Conservation (phyloP, 2,329 filamentous ascomycete genomes). For the Xylogone sp. region DNA sequence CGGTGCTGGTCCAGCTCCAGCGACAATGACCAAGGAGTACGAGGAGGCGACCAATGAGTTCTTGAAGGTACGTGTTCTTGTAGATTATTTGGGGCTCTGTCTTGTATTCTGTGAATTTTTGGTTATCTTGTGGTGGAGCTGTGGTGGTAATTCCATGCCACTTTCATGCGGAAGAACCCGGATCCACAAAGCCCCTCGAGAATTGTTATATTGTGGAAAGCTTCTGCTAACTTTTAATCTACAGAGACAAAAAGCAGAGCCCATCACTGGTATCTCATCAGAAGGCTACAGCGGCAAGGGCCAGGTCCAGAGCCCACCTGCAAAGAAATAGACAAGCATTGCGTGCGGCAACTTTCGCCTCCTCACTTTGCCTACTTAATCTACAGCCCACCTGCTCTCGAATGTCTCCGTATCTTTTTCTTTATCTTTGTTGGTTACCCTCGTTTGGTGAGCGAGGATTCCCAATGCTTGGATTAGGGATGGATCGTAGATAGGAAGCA, state of each 20-base stretch:
- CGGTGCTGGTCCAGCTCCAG: slow-evolving; percentile 69
- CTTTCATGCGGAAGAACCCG: background rate
- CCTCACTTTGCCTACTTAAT: background rate
- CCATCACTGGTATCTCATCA: slow-evolving; percentile 78
- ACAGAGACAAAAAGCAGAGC: slow-evolving; percentile 80
- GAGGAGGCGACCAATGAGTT: slow-evolving; percentile 95
- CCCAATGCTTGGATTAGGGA: background rate
- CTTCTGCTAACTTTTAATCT: slow-evolving; percentile 1
- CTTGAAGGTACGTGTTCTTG: slow-evolving; percentile 65
- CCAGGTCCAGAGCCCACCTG: slow-evolving; percentile 58
- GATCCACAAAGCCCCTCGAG: background rate
- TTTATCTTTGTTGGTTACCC: background rate
- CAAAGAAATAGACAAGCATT: slow-evolving; percentile 20
- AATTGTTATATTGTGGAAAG: background rate
- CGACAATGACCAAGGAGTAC: slow-evolving; percentile 95
- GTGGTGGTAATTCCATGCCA: background rate
- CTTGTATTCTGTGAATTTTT: slow-evolving; percentile 8
- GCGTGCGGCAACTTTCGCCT: background rate
- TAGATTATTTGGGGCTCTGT: background rate
- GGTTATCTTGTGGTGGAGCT: background rate
- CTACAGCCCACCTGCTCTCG: background rate
- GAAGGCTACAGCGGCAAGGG: slow-evolving; percentile 76
- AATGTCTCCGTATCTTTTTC: background rate
- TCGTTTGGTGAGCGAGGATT: background rate
- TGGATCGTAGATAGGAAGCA: background rate